Evolutionary conservation across 495 filamentous ascomycete species (phyloP), one percentile per base, ranked within the genome.

Genomic region (Penicillium egyptiacum): DNA sequence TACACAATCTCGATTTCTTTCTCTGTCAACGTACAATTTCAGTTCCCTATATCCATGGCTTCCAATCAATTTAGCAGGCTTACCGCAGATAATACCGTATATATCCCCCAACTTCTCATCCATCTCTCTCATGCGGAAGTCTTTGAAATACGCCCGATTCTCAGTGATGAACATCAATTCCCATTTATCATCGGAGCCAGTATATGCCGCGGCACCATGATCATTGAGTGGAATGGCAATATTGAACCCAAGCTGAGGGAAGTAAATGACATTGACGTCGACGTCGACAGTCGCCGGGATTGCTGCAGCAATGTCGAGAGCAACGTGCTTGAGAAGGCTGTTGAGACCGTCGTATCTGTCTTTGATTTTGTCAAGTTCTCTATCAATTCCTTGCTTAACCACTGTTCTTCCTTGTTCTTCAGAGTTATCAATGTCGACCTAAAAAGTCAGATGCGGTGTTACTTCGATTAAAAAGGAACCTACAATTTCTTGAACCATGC

Each of bases 1-100:
- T 96, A 86, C 4, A 93, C 81, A 23, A 98, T 87, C 62, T 96
- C 89, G 52, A 98, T 95, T 64, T 98, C 94, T 54, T 84, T 88
- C 63, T 98, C 94, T 92, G 46, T 25, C 12, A 49, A 20, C 4
- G 3, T 12, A 41, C 23, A 25, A 6, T 7, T 8, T 37, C 5
- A 39, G 30, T 14, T 16, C 22, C 28, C 51, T 22, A 46, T 10
- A 23, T 45, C 35, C 45, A 59, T 52, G n/a, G 3, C 10, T 20
- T 14, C 45, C 8, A 4, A n/a, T 45, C 35, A 26, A 11, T n/a
- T 12, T 6, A 35, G 39, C 19, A 49, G 23, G 57, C 81, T 67
- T 77, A 92, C 91, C 89, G 57, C 86, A 87, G 40, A 98, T 96
- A 26, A 85, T 76, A 9, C 85, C 85, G 61, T 91, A 92, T 31